phyloP scores from a whole-genome alignment of 2,329 filamentous ascomycete genomes.

The Arachnopeziza araneosa region DNA sequence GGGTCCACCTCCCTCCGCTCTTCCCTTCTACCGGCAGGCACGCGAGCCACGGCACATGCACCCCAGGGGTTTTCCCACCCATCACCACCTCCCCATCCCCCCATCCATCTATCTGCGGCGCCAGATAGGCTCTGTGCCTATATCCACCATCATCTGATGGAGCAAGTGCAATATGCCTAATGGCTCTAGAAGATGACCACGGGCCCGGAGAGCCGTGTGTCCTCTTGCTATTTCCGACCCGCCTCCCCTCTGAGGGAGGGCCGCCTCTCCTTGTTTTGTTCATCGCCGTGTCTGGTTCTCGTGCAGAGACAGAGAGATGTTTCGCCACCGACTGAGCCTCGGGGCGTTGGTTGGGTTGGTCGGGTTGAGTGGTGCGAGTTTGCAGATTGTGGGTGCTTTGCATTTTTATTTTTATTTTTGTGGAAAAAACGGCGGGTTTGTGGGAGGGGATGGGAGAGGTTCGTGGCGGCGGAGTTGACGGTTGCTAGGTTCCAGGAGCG shows the following conservation, averaged over 20 bases:
- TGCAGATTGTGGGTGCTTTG: not conserved
- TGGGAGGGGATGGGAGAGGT: too few species aligned
- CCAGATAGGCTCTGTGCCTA: not conserved
- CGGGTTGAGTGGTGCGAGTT: not conserved
- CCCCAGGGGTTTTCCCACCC: too few species aligned
- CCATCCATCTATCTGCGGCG: not conserved
- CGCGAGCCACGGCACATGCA: too few species aligned
- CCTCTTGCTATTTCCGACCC: too few species aligned
- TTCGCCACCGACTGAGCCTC: not conserved
- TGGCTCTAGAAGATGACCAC: too few species aligned
- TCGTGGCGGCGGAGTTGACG: not conserved
- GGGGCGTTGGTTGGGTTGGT: not conserved
- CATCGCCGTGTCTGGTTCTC: not conserved
- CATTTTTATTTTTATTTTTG: too few species aligned
- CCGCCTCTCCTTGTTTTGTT: not conserved
- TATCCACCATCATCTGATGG: too few species aligned
- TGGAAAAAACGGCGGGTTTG: too few species aligned
- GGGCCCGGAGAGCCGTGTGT: too few species aligned
- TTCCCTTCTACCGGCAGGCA: not conserved
- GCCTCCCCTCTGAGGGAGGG: not conserved
- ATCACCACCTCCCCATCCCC: too few species aligned
- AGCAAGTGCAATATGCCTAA: too few species aligned
- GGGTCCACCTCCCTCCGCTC: too few species aligned
- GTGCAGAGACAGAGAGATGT: not conserved
- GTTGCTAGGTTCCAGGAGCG: conserved; percentile 25